Evolutionary conservation across 192 early-diverging fungal species (phyloP), one percentile per base, ranked within the genome.

Genomic region (Backusella tarrabulga): DNA sequence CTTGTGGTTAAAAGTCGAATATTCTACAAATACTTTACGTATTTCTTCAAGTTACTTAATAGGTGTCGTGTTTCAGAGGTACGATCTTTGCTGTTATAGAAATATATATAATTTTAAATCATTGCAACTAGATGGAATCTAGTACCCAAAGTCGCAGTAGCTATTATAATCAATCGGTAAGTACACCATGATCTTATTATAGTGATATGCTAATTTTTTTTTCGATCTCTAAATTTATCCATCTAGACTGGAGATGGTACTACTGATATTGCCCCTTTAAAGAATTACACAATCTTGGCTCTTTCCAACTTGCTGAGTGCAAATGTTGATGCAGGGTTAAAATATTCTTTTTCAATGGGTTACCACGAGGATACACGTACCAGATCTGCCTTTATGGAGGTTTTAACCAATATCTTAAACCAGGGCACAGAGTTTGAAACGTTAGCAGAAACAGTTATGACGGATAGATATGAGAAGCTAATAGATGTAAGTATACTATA

Each of bases 291-390:
- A 9, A 92, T 96, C 73, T 85, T 90, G 69, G 91, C 91, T 0
- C 78, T 97, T 56, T 91, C 93, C 66, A 91, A 94, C 75, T 86
- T 97, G 80, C 86, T 97, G 6, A 85, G 90, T 8, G 90, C 91
- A 14, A 97, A 97, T 83, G 82, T 96, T 71, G 95, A 95, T 70
- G 88, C 92, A 67, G 95, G 92, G 5, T 80, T 97, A 36, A 89
- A 92, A 82, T 93, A 88, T 78, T 93, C 93, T 40, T 81, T 97
- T 36, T 84, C 92, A 0, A 89, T 93, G 81, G 91, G 88, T 6
- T 96, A 95, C 71, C 89, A 95, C 78, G 93, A 92, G 78, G 93
- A 96, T 84, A 83, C 87, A 17, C 88, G 89, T 76, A 92, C 91
- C 34, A 88, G 95, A 34, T 87, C 91, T 3, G 84, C 93, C 46